Percentiles rank a stretch among this genome's conserved stretches.
phyloP scores from a whole-genome alignment of 2,329 filamentous ascomycete species.

The Diaporthe amygdali region DNA sequence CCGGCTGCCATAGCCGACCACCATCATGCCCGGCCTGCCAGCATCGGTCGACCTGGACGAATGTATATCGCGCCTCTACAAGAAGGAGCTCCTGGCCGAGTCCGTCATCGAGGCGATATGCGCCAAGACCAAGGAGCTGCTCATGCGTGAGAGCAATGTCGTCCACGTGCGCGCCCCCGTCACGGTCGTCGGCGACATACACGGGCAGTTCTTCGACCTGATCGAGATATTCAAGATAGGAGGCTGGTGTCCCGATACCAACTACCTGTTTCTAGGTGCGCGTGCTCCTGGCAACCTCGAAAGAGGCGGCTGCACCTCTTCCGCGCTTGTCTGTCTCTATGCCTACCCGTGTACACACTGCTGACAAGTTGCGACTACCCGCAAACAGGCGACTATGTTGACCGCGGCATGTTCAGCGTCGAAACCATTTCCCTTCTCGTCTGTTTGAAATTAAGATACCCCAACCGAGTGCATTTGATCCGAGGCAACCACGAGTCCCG shows the following conservation, averaged over 20 bases:
- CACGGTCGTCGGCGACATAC: conserved; percentile 97
- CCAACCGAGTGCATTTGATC: conserved; percentile 92
- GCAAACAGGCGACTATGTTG: conserved; percentile 86
- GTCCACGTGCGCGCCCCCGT: conserved; percentile 95
- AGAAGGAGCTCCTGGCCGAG: conserved; percentile 93
- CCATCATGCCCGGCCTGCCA: conserved; percentile 48
- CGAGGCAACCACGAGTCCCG: conserved; percentile 97
- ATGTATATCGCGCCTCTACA: conserved; percentile 96
- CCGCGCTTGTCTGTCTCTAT: neutral
- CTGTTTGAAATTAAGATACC: conserved; percentile 96
- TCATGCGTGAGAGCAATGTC: conserved; percentile 99
- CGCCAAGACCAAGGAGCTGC: conserved; percentile 96
- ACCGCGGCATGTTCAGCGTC: conserved; percentile 97
- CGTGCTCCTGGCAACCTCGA: neutral
- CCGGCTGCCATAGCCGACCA: neutral
- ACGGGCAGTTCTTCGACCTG: conserved; percentile 98
- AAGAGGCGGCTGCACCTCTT: neutral
- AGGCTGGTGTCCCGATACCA: conserved; percentile 95
- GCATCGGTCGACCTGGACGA: conserved; percentile 98
- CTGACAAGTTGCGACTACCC: conserved; percentile 13
- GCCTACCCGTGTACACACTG: neutral
- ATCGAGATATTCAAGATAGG: conserved; percentile 99
- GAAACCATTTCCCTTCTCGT: conserved; percentile 98
- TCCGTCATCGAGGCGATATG: conserved; percentile 99
- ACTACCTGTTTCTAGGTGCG: conserved; percentile 93